These are phyloP conservation scores for Exophiala lecanii-corni DNA, from an alignment of 2,329 filamentous ascomycete genomes.

Conservation along the genomic window DNA sequence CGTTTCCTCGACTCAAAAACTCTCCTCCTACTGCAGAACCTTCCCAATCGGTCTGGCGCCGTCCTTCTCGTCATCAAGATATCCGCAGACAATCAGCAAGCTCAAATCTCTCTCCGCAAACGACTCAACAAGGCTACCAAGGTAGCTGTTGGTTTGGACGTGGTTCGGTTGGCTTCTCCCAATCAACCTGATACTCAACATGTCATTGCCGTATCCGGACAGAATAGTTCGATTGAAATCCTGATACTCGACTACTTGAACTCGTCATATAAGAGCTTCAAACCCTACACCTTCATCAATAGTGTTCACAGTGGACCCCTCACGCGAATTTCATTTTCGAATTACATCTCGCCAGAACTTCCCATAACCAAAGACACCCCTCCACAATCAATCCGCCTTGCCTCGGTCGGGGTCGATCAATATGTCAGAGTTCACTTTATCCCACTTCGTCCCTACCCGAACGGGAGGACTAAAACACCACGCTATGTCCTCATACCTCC, in stretches of 20 bases:
- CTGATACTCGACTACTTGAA: conserved; percentile 67
- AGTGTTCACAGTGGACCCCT: conserved; percentile 56
- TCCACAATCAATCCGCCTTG: conserved; percentile 67
- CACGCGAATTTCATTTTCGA: conserved; percentile 50
- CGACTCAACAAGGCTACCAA: conserved; percentile 64
- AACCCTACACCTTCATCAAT: conserved; percentile 47
- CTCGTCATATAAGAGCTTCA: conserved; percentile 40
- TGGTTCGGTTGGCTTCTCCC: conserved; percentile 61
- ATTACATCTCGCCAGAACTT: conserved; percentile 48
- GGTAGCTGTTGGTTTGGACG: conserved; percentile 72
- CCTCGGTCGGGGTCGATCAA: conserved; percentile 75
- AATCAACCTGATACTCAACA: conserved; percentile 67
- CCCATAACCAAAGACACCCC: conserved; percentile 45
- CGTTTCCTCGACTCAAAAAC: conserved; percentile 43
- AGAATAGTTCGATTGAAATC: conserved; percentile 69
- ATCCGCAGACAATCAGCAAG: conserved; percentile 17
- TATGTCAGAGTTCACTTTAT: conserved; percentile 76
- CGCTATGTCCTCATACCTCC: conserved; percentile 68
- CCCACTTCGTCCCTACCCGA: conserved; percentile 50
- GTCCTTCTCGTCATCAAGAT: conserved; percentile 35
- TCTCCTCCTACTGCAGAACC: conserved; percentile 54
- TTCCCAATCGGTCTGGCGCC: conserved; percentile 36
- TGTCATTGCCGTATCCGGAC: conserved; percentile 72
- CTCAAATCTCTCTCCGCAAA: conserved; percentile 45
- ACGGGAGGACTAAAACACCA: conserved; percentile 47